phyloP scores from a whole-genome alignment of 306 rosid genomes.

The Cyamopsis tetragonoloba region DNA sequence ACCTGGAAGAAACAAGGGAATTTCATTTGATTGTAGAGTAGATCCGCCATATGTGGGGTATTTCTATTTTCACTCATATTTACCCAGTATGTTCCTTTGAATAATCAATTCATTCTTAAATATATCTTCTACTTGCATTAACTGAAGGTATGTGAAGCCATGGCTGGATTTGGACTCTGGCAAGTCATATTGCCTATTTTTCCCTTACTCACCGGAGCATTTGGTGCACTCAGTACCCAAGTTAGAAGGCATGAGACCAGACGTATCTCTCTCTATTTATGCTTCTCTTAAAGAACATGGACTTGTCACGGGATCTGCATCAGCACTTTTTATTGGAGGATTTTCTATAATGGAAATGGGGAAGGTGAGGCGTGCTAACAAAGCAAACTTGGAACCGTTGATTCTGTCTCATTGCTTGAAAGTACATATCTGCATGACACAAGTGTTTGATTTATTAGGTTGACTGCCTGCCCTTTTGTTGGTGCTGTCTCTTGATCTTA shows the following conservation, averaged over 20 bases:
- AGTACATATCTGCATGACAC: slow-evolving; percentile 7
- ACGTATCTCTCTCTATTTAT: slow-evolving; percentile 55
- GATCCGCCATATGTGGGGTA: slow-evolving; percentile 95
- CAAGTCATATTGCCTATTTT: slow-evolving; percentile 75
- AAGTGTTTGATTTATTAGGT: slow-evolving; percentile 13
- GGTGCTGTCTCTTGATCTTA: slow-evolving; percentile 8
- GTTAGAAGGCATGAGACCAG: slow-evolving; percentile 66
- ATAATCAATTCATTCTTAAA: slow-evolving; percentile 11
- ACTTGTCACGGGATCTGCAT: slow-evolving; percentile 67
- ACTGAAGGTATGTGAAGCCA: slow-evolving; percentile 73
- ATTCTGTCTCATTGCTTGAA: neutral
- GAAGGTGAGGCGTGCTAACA: slow-evolving; percentile 48
- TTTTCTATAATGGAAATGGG: slow-evolving; percentile 67
- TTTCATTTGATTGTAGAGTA: slow-evolving; percentile 65
- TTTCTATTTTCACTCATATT: slow-evolving; percentile 23
- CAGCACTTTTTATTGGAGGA: slow-evolving; percentile 84
- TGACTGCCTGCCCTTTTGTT: neutral
- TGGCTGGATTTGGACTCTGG: slow-evolving; percentile 78
- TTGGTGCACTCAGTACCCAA: slow-evolving; percentile 64
- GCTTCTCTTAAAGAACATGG: slow-evolving; percentile 61
- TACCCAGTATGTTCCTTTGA: neutral
- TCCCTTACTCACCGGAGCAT: slow-evolving; percentile 90
- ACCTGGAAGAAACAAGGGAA: slow-evolving; percentile 38
- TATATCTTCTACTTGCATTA: slow-evolving; percentile 20
- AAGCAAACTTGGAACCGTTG: neutral